Evolutionary conservation across 345 rosid genomes (phyloP).

Genomic region (Nasturtium officinale): DNA sequence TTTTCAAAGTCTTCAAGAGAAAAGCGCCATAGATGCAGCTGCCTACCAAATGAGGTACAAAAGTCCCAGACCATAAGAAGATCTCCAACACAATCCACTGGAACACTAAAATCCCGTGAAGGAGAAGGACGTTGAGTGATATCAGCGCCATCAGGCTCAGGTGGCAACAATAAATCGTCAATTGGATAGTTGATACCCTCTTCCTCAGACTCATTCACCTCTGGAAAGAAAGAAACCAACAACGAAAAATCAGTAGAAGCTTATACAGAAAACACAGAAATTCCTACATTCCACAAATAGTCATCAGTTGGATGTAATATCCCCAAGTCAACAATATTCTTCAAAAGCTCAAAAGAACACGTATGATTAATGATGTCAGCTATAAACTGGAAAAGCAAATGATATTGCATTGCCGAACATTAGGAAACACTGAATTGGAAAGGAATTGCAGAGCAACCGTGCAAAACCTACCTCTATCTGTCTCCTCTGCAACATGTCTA

Average conservation of each 20-base stretch:
- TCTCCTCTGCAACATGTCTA: constrained; percentile 45
- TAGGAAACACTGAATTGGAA: not conserved
- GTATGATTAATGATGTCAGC: constrained; percentile 14
- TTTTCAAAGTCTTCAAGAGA: constrained; percentile 92
- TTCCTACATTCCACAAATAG: constrained; percentile 8
- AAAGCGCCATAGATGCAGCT: constrained; percentile 73
- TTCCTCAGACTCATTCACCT: constrained; percentile 43
- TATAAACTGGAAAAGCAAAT: constrained; percentile 1
- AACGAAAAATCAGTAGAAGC: constrained; percentile 17
- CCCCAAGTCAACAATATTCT: constrained; percentile 11
- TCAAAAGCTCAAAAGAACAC: constrained; percentile 12
- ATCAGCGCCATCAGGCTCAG: constrained; percentile 67
- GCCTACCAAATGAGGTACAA: constrained; percentile 79
- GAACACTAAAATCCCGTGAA: constrained; percentile 74
- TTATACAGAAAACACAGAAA: constrained; percentile 1
- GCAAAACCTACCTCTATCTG: constrained; percentile 37
- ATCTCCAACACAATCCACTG: constrained; percentile 78
- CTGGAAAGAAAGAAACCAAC: constrained; percentile 50
- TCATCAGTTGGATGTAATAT: constrained; percentile 13
- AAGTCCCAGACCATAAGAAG: constrained; percentile 97
- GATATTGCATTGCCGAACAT: not conserved
- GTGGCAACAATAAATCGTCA: constrained; percentile 81
- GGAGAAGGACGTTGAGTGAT: constrained; percentile 76
- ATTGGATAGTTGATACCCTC: constrained; percentile 80
- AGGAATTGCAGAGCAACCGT: constrained; percentile 22